phyloP scores from a whole-genome alignment of 1,139 yeast species.

The Magnusiomyces magnusii region DNA sequence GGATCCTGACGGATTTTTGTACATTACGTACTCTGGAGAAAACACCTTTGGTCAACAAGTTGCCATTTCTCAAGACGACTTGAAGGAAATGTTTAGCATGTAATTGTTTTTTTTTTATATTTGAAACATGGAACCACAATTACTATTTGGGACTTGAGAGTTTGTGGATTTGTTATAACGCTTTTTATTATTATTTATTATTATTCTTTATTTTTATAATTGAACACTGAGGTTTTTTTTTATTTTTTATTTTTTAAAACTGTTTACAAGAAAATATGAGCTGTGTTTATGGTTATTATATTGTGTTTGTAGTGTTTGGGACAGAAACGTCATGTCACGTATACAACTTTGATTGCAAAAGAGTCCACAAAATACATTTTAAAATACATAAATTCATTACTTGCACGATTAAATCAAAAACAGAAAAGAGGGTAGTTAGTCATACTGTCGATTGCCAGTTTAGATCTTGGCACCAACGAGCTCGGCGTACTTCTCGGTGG shows the following conservation, averaged over 20 bases:
- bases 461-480: slow-evolving; percentile 37
- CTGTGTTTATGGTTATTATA: too few species aligned
- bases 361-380: too few species aligned
- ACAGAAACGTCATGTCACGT: too few species aligned
- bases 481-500: slow-evolving; percentile 40
- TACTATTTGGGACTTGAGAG: not conserved
- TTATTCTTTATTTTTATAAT: too few species aligned
- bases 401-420: not conserved
- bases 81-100: not conserved
- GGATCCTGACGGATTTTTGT: slow-evolving; percentile 95
- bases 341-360: too few species aligned
- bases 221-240: too few species aligned
- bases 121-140: not conserved
- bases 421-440: not conserved
- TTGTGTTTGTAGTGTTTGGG: too few species aligned
- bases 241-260: too few species aligned
- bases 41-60: slow-evolving; percentile 38
- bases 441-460: slow-evolving; percentile 6
- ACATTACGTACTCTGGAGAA: slow-evolving; percentile 64
- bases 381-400: not conserved
- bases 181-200: too few species aligned
- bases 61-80: not conserved
- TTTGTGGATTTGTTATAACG: not conserved
- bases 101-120: not conserved
- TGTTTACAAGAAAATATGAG: too few species aligned